A percentile compares a stretch with the other conserved stretches of the same genome.
phyloP scores from a whole-genome alignment of 1,284 basidiomycete genomes.

The Rhodotorula sp. region DNA sequence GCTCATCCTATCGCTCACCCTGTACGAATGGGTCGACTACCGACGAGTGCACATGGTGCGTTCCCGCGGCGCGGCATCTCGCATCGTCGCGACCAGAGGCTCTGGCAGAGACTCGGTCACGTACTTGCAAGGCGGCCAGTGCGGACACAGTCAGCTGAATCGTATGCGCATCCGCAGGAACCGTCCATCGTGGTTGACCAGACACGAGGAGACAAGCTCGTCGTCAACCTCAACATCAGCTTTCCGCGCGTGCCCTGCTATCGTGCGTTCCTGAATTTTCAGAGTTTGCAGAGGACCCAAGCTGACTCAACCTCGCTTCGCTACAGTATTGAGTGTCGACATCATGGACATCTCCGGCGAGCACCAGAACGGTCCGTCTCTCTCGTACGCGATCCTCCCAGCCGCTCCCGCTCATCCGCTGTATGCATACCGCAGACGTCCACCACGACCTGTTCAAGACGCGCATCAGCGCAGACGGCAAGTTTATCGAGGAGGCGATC shows the following conservation, averaged over 20 bases:
- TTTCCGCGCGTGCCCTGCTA: slow-evolving; percentile 98
- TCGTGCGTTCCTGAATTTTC: slow-evolving; percentile 62
- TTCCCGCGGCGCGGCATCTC: background rate
- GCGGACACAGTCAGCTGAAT: too few species aligned
- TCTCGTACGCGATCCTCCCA: background rate
- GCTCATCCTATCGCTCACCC: slow-evolving; percentile 86
- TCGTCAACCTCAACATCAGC: slow-evolving; percentile 87
- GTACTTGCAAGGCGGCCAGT: too few species aligned
- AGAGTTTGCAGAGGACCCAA: background rate
- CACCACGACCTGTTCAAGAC: slow-evolving; percentile 87
- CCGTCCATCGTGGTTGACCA: slow-evolving; percentile 90
- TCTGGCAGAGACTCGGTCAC: background rate
- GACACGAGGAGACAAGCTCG: slow-evolving; percentile 89
- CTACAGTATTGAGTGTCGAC: slow-evolving; percentile 85
- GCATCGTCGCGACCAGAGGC: too few species aligned
- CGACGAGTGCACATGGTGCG: slow-evolving; percentile 67
- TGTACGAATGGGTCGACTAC: slow-evolving; percentile 95
- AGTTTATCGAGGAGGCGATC: slow-evolving; percentile 58
- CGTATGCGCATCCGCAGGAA: slow-evolving; percentile 54
- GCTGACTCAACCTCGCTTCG: background rate
- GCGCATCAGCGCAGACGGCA: slow-evolving; percentile 67
- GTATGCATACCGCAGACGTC: slow-evolving; percentile 58
- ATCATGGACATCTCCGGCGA: slow-evolving; percentile 99
- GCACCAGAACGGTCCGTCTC: slow-evolving; percentile 64
- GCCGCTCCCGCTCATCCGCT: background rate